Percentiles rank a stretch among this genome's conserved stretches.
These are phyloP conservation scores for Sisymbrium irio DNA, from an alignment of 345 rosid species.

Conservation along the genomic window DNA sequence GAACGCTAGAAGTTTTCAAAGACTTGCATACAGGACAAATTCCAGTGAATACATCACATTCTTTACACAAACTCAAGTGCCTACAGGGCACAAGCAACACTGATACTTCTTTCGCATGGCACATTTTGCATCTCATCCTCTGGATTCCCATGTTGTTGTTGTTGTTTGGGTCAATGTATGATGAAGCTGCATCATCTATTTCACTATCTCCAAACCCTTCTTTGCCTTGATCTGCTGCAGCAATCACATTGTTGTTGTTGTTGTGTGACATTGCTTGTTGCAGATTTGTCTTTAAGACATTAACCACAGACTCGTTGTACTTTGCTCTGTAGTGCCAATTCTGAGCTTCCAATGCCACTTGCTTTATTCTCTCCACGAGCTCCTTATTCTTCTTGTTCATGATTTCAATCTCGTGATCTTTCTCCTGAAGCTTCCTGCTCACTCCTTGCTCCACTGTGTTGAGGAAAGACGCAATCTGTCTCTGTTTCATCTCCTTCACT, in stretches of 20 bases:
- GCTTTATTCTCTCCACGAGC: conserved; percentile 59
- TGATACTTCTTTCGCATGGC: conserved; percentile 51
- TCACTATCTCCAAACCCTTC: conserved; percentile 86
- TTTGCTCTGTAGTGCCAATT: conserved; percentile 70
- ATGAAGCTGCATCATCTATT: conserved; percentile 61
- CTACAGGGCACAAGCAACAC: conserved; percentile 65
- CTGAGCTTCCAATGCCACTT: conserved; percentile 51
- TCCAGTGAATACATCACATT: conserved; percentile 48
- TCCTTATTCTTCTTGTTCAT: conserved; percentile 63
- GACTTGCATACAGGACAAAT: conserved; percentile 60
- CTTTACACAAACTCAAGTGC: conserved; percentile 71
- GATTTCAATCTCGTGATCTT: conserved; percentile 56
- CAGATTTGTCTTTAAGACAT: conserved; percentile 55
- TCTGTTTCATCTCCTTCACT: conserved; percentile 50
- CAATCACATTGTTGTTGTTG: conserved; percentile 22
- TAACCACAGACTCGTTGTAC: conserved; percentile 66
- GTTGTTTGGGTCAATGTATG: conserved; percentile 40
- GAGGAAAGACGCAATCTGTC: conserved; percentile 54
- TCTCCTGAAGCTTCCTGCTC: conserved; percentile 55
- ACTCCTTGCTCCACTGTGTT: conserved; percentile 55
- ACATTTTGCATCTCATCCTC: conserved; percentile 50
- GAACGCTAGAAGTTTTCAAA: conserved; percentile 55
- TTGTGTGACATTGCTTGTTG: conserved; percentile 58
- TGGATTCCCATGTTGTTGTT: conserved; percentile 23
- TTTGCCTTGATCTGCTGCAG: conserved; percentile 40